phyloP scores from a whole-genome alignment of 495 filamentous ascomycete genomes.

The Trichoderma virens region DNA sequence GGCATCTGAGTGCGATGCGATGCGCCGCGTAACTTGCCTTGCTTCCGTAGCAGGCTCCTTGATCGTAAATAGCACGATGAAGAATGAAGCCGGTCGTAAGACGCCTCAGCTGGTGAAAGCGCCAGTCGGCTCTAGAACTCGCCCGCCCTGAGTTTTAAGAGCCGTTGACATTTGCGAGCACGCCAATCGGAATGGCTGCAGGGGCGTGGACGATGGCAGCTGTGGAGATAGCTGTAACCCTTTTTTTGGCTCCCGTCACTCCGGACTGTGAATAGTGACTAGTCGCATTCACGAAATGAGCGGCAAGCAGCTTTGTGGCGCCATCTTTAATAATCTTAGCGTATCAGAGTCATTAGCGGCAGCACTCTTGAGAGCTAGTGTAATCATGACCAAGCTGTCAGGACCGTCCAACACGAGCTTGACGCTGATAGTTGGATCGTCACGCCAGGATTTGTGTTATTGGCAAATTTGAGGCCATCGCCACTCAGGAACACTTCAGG shows the following conservation, averaged over 20 bases:
- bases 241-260: neutral
- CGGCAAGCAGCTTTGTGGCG: neutral
- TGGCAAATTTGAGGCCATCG: neutral
- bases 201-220: neutral
- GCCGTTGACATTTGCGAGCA: neutral
- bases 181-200: conserved; percentile 1
- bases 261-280: neutral
- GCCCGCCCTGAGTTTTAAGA: neutral
- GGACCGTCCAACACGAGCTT: neutral
- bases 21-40: neutral
- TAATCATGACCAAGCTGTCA: neutral
- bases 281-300: neutral
- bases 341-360: neutral
- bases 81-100: too few relatives aligned
- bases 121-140: neutral
- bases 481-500: neutral
- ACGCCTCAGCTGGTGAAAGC: neutral
- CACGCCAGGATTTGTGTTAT: neutral
- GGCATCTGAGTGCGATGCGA: neutral
- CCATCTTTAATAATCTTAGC: neutral
- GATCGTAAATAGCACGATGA: too few relatives aligned
- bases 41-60: too few relatives aligned
- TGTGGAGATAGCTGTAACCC: neutral
- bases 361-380: neutral
- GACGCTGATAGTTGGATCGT: neutral